Evolutionary conservation across 1,284 basidiomycete genomes (phyloP), one percentile per base, ranked within the genome.

Genomic region (Megacollybia platyphylla): DNA sequence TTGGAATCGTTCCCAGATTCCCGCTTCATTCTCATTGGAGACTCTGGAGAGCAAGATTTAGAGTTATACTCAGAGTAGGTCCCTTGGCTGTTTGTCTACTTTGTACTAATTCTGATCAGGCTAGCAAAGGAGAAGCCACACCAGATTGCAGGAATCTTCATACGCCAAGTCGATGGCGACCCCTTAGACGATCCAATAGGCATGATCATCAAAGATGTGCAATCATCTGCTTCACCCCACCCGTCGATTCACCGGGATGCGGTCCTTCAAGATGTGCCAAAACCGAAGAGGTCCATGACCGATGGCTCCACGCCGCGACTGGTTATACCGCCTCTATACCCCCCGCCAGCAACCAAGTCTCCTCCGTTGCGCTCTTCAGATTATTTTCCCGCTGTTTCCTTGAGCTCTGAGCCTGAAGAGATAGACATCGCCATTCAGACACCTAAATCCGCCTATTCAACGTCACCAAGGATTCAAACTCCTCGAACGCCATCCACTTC

Each of bases 11-110:
- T 93, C 57, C 75, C 74, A 1, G 66, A 77, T 36, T 76, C 82
- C 2, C 68, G 64, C 15, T 94, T 96, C 60, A 63, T 96, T 52
- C 73, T 93, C 39, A 68, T 94, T 27, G 90, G 90, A 6, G 91
- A 94, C 57, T 77, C 79, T 0, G 89, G 87, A 29, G 89, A 93
- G 56, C 88, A 91, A 53, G 90, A 93, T 59, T 63, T 93, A 32
- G 87, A 92, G 57, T 65, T 93, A 2, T 93, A 92, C 56, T 65
- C 80, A 6, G 63, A 72, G 46, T 69, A 49, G 11, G 61, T 55
- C 24, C 11, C 29, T 38, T 27, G 7, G 29, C 17, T 18, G 8
- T 35, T 11, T 26, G 2, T n/a, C n/a, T 37, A 26, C 32, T n/a
- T 31, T 6, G 35, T 26, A 5, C n/a, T 20, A 8, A 37, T 37